Evolutionary conservation across 768 basidiomycete species (phyloP), one percentile per base, ranked within the genome.

Genomic region (Leucogyrophana mollusca): DNA sequence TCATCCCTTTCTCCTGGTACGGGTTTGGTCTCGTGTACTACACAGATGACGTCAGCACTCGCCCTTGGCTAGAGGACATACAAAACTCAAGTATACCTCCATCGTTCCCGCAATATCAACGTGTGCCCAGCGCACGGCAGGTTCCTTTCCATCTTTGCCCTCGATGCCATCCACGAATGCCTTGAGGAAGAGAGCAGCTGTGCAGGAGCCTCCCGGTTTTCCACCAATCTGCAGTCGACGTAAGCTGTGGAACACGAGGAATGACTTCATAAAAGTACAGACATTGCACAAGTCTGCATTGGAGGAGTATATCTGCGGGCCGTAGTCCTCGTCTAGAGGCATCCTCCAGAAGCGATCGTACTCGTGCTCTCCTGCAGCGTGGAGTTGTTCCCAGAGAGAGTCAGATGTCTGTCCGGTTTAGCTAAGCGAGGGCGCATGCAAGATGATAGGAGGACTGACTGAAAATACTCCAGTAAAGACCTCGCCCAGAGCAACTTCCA

Each of bases 291-390:
- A 71, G 62, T 93, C 90, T 20, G 89, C 90, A 56, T 90, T 90
- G 21, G 82, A 84, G 6, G 73, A 74, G 60, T 82, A 66, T 56
- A 94, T 93, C 61, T 90, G 89, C 9, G 81, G 78, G 1, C 79
- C 82, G 53, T 76, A 94, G 46, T 84, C 88, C 35, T 90, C 88
- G 55, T 90, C 85, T 43, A 94, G 78, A 9, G 91, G 91, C 83
- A 94, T 82, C 21, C 91, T 80, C 91, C 91, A 94, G 75, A 94
- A 84, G 44, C 83, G 81, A 65, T 92, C 90, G 57, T 86, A 78
- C 56, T 90, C 87, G 11, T 67, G 65, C 67, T 83, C 79, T 9
- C 88, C 90, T 2, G 91, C 90, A 2, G 60, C 70, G 50, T 80
- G 71, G 9, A 94, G 76, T 44, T 78, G 71, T 30, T 76, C 57